A percentile compares a stretch with the other conserved stretches of the same genome.
Evolutionary conservation across 257 asterid species (phyloP).

Genomic region (Solanum appendiculatum): DNA sequence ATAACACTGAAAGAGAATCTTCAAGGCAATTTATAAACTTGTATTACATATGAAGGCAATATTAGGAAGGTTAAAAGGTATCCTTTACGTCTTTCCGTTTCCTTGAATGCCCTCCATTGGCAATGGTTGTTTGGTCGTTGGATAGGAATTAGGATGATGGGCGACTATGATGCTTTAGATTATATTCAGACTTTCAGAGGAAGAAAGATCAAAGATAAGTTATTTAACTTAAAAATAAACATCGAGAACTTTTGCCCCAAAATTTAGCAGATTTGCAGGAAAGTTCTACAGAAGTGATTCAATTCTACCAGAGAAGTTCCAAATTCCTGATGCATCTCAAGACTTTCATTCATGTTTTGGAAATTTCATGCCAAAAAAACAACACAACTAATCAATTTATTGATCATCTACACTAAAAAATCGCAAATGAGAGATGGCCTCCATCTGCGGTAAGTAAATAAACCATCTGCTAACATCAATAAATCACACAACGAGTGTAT

Average conservation of each 20-base stretch:
- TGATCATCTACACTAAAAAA: background rate
- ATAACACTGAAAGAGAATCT: background rate
- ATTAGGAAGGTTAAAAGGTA: no score
- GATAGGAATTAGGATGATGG: background rate
- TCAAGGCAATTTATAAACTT: background rate
- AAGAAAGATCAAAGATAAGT: background rate
- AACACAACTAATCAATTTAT: background rate
- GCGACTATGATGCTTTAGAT: background rate
- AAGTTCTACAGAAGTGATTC: background rate
- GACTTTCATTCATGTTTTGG: background rate
- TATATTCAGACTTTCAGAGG: background rate
- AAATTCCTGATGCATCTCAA: background rate
- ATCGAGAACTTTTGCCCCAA: background rate
- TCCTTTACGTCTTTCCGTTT: background rate
- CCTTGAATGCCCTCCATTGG: background rate
- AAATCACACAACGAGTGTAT: no score
- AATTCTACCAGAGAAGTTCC: background rate
- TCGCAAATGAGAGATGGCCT: background rate
- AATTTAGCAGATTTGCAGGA: no score
- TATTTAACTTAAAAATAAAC: background rate
- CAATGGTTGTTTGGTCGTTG: background rate
- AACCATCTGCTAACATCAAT: background rate
- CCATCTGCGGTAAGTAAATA: background rate
- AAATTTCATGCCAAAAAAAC: background rate
- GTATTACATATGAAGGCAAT: background rate